phyloP scores from a whole-genome alignment of 805 yeast species.

The Komagataella populi region DNA sequence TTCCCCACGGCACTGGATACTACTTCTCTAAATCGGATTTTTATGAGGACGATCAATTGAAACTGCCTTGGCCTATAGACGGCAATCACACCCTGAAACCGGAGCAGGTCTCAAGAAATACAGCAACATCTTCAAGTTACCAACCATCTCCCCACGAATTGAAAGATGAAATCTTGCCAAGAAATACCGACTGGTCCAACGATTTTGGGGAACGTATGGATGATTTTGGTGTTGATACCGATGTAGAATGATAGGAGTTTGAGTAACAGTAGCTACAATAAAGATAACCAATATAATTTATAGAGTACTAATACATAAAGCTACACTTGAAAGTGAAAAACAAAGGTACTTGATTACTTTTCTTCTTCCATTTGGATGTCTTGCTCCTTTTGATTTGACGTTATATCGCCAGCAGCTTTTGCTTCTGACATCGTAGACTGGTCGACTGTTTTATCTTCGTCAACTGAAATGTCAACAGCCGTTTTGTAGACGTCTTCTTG shows the following conservation, averaged over 20 bases:
- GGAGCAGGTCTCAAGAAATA: not conserved
- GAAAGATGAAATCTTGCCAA: constrained; percentile 22
- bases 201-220: constrained; percentile 71
- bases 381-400: not conserved
- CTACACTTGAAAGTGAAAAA: not conserved
- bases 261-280: not conserved
- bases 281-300: not conserved
- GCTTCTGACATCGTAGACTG: not conserved
- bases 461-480: not conserved
- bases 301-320: not conserved
- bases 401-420: not conserved
- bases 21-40: constrained; percentile 33
- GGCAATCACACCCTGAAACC: constrained; percentile 32
- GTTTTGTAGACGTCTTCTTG: not conserved
- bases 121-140: not conserved
- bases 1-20: constrained; percentile 46
- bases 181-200: constrained; percentile 50
- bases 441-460: not conserved
- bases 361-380: not conserved
- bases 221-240: constrained; percentile 76
- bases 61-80: constrained; percentile 91
- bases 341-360: not conserved
- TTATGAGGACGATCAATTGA: constrained; percentile 41
- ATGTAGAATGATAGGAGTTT: not conserved
- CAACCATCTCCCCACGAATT: not conserved